Base-by-base conservation (phyloP, 2,329 filamentous ascomycete species). In the Colletotrichum agaves region DNA sequence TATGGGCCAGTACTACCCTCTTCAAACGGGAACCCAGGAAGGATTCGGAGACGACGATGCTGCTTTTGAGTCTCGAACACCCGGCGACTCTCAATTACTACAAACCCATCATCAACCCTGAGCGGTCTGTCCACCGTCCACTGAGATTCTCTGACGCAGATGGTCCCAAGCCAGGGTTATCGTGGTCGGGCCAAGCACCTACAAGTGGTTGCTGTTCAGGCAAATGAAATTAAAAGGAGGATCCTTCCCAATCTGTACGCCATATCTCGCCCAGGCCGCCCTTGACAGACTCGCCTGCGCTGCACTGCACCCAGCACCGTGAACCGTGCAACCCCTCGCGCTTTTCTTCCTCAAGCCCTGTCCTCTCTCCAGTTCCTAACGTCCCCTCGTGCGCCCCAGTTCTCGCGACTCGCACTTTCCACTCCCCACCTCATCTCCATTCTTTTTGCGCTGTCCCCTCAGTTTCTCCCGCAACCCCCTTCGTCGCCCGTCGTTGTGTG, bases 221-320 rank as follows among this genome's bases (percentile, higher is more conserved):
- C 61, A 59, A 67, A 64, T 53, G n/a, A 64, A 67, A 67, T 64
- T 67, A 67, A 67, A 67, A 64, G 64, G 64, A 67, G 64, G 53
- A 67, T 67, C 64, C 53, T 67, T 57, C 60, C 64, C 52, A 63
- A 67, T 67, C 59, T 31, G 64, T 63, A 39, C 64, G 39, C 52
- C 59, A 35, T 39, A 53, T 50, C 52, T 33, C 50, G 50, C 50
- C 50, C 50, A 37, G 33, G 31, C 31, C 50, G 50, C 50, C 8
- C 47, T 31, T 31, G 47, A 53, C 33, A 53, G 21, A 6, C 50
- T 52, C 57, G 19, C 31, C 43, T 37, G 12, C 13, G 8, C 23
- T 27, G 12, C 13, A 27, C 23, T 27, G 23, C 39, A 60, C 44
- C 15, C 52, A 47, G 39, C 37, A 35, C 53, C 39, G 17, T 50